Percentiles rank a stretch among this genome's conserved stretches.
These are phyloP conservation scores for Lichtheimia corymbifera DNA, from an alignment of 371 early-diverging fungal species.

Conservation along the genomic window DNA sequence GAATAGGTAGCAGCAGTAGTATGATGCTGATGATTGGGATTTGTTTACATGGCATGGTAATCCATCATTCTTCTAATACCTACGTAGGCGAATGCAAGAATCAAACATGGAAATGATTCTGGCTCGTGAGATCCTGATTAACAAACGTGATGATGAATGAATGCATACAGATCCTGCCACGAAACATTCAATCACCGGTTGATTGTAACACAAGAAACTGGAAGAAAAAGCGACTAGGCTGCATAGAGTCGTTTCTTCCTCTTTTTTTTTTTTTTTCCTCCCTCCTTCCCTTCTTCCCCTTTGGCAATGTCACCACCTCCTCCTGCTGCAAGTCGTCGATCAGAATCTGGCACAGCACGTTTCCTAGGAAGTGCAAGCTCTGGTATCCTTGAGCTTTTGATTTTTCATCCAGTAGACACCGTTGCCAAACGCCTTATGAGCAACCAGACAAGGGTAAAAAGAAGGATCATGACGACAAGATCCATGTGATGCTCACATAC, in stretches of 20 bases:
- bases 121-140: too few species aligned
- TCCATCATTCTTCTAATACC: too few species aligned
- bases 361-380: conserved; percentile 90
- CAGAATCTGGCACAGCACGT: conserved; percentile 82
- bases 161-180: too few species aligned
- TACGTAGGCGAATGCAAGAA: too few species aligned
- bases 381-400: conserved; percentile 90
- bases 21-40: too few species aligned
- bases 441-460: conserved; percentile 76
- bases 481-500: not conserved
- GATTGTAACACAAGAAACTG: too few species aligned
- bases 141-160: too few species aligned
- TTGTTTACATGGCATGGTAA: too few species aligned
- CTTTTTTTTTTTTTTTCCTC: conserved; percentile 3
- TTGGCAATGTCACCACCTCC: not conserved
- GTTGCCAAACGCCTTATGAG: conserved; percentile 97
- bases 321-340: conserved; percentile 52
- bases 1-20: too few species aligned
- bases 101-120: too few species aligned
- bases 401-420: conserved; percentile 98
- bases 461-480: not conserved
- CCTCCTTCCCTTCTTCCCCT: not conserved
- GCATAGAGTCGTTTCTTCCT: not conserved
- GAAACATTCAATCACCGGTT: too few species aligned
- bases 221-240: not conserved